Percentiles rank a stretch among this genome's conserved stretches.
Conservation (phyloP, 768 basidiomycete species). For the Suillus cothurnatus region DNA sequence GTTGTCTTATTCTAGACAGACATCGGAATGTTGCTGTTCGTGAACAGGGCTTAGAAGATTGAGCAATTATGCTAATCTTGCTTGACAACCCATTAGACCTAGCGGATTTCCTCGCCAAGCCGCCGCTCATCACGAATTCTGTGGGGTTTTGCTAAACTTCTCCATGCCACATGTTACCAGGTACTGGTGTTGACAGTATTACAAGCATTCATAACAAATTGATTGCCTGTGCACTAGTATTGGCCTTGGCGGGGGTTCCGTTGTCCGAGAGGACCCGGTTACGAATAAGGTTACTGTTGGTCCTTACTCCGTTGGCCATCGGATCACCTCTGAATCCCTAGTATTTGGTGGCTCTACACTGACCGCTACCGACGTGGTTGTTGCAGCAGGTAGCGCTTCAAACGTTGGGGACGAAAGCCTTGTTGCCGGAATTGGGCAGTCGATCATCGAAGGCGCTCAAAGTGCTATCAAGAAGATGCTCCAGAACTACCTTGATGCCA, state of each 20-base stretch:
- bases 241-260: slow-evolving; percentile 66
- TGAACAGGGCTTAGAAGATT: slow-evolving; percentile 7
- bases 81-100: slow-evolving; percentile 34
- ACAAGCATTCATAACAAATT: not conserved
- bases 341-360: slow-evolving; percentile 59
- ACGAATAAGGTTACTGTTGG: slow-evolving; percentile 52
- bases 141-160: slow-evolving; percentile 62
- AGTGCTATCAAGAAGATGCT: slow-evolving; percentile 43
- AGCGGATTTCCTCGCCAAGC: slow-evolving; percentile 66
- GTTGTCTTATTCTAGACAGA: slow-evolving; percentile 42
- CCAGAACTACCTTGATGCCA: slow-evolving; percentile 55
- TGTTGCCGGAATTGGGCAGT: slow-evolving; percentile 24
- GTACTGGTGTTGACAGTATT: slow-evolving; percentile 18
- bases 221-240: slow-evolving; percentile 38
- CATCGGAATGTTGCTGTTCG: slow-evolving; percentile 56
- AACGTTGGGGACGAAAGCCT: slow-evolving; percentile 29
- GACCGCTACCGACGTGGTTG: slow-evolving; percentile 64
- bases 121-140: slow-evolving; percentile 61
- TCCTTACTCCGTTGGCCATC: slow-evolving; percentile 66
- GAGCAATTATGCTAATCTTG: not conserved
- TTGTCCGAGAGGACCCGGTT: slow-evolving; percentile 39
- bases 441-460: slow-evolving; percentile 37
- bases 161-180: slow-evolving; percentile 57
- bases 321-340: slow-evolving; percentile 47
- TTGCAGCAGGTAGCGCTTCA: slow-evolving; percentile 39